phyloP scores from a whole-genome alignment of 805 yeast species.

The Ogataea kodamae region DNA sequence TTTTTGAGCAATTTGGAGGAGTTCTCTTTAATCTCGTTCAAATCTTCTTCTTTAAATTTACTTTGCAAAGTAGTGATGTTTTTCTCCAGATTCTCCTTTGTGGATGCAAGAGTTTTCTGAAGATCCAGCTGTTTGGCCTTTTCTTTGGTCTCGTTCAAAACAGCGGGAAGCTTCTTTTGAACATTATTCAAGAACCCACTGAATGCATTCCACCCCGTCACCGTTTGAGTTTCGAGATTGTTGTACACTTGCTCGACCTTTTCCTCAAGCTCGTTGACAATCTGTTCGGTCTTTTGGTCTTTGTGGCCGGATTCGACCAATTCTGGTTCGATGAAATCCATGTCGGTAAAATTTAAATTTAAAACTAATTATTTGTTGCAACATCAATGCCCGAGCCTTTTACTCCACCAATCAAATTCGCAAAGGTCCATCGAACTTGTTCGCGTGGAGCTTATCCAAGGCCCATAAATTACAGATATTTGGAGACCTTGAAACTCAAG shows the following conservation, averaged over 20 bases:
- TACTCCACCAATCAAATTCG: conserved; percentile 79
- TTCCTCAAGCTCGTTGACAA: conserved; percentile 53
- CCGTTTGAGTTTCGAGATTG: conserved; percentile 40
- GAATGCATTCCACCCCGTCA: conserved; percentile 34
- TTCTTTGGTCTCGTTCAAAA: conserved; percentile 28
- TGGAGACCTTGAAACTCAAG: conserved; percentile 59
- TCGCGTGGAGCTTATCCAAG: conserved; percentile 89
- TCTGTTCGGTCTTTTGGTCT: conserved; percentile 49
- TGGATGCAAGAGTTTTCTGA: conserved; percentile 16
- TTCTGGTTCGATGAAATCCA: conserved; percentile 33
- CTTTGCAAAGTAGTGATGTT: conserved; percentile 15
- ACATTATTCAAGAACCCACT: conserved; percentile 35
- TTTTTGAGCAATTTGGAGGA: conserved; percentile 26
- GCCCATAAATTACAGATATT: conserved; percentile 63
- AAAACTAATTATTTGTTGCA: not conserved
- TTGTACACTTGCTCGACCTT: conserved; percentile 38
- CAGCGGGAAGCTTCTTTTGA: conserved; percentile 33
- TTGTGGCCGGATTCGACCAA: conserved; percentile 22
- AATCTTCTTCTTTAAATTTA: conserved; percentile 23
- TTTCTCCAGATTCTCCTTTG: conserved; percentile 18
- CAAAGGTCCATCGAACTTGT: conserved; percentile 62
- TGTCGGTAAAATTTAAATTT: conserved; percentile 7
- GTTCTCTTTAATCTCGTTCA: conserved; percentile 24
- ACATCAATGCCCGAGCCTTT: conserved; percentile 20
- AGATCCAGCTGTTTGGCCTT: conserved; percentile 20